Conservation (phyloP, 257 asterid species). For the Nicotiana noctiflora region DNA sequence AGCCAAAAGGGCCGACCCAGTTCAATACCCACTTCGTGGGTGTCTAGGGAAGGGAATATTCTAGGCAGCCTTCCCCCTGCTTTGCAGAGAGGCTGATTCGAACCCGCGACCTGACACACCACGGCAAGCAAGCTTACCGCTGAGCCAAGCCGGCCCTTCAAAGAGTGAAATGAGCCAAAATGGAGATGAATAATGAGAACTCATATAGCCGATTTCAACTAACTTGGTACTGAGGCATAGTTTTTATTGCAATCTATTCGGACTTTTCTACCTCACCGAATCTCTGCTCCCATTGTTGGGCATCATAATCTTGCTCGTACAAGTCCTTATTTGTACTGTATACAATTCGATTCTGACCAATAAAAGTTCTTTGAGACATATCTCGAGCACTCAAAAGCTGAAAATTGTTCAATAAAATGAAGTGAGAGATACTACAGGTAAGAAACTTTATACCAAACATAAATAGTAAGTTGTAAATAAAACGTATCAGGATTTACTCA, state of each 20-base stretch:
- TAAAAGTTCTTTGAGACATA: conserved; percentile 79
- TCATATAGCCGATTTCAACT: background rate
- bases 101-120: too few species aligned
- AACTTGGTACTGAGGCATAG: background rate
- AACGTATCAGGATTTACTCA: background rate
- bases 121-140: too few species aligned
- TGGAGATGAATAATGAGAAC: background rate
- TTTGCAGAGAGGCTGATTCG: too few species aligned
- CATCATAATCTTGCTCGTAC: conserved; percentile 66
- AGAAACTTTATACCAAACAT: background rate
- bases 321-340: conserved; percentile 75
- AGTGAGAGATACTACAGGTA: background rate
- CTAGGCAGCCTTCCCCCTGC: too few species aligned
- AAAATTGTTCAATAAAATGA: background rate
- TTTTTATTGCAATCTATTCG: conserved; percentile 16
- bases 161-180: background rate
- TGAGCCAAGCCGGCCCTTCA: too few species aligned
- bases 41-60: too few species aligned
- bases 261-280: conserved; percentile 61
- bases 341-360: conserved; percentile 69
- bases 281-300: conserved; percentile 58
- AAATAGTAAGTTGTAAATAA: background rate
- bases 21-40: too few species aligned
- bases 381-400: conserved; percentile 89
- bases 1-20: too few species aligned